phyloP scores from a whole-genome alignment of 1,284 basidiomycete genomes.

The Inonotus hispidus region DNA sequence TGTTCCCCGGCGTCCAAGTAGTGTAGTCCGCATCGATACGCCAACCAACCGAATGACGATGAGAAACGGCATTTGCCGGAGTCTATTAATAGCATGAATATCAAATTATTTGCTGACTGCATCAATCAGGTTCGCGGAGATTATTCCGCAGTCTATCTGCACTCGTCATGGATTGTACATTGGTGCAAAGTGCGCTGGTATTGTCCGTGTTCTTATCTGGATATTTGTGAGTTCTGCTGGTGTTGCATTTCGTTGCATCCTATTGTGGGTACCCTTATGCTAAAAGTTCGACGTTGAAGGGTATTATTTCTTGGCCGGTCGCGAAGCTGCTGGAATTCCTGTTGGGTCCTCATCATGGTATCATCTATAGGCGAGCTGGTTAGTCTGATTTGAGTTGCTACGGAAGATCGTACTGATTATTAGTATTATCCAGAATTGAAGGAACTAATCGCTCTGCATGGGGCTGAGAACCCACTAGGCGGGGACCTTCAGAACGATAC shows the following conservation, averaged over 20 bases:
- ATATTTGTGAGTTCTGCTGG: constrained; percentile 43
- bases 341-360: constrained; percentile 60
- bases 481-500: constrained; percentile 71
- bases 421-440: constrained; percentile 41
- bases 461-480: constrained; percentile 46
- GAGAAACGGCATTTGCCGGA: neutral
- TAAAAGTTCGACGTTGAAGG: constrained; percentile 36
- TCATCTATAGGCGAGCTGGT: constrained; percentile 48
- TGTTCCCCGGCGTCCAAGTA: too few relatives aligned
- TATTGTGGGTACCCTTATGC: too few relatives aligned
- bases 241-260: neutral
- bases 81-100: neutral
- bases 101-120: neutral
- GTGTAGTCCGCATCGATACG: neutral
- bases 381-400: neutral
- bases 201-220: constrained; percentile 69
- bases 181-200: constrained; percentile 84
- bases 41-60: neutral
- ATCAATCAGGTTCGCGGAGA: constrained; percentile 71
- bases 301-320: constrained; percentile 76
- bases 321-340: constrained; percentile 62
- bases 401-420: neutral
- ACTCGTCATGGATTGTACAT: constrained; percentile 90
- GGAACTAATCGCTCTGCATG: constrained; percentile 70
- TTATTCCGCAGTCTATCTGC: constrained; percentile 88